Evolutionary conservation across 495 filamentous ascomycete species (phyloP).

Genomic region (Xylaria bambusicola): DNA sequence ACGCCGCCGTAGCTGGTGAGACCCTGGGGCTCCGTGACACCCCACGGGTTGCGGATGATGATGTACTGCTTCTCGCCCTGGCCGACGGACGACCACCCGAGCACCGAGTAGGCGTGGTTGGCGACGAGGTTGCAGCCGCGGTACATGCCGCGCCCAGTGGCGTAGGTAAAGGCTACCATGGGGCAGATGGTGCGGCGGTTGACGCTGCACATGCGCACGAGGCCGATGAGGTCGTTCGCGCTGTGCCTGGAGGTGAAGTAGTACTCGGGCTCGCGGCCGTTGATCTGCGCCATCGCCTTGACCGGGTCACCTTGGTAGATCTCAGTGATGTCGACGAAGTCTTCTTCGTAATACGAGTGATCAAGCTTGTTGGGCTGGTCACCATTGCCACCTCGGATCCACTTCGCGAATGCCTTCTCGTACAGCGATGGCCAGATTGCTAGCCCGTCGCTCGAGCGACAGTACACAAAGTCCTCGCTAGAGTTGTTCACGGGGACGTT

Average conservation of each 20-base stretch:
- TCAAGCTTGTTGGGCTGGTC: background rate
- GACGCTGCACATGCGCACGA: conserved; percentile 35
- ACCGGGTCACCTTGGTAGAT: conserved; percentile 38
- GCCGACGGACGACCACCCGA: conserved; percentile 39
- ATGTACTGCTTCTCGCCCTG: conserved; percentile 39
- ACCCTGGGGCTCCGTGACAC: conserved; percentile 36
- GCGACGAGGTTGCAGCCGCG: conserved; percentile 38
- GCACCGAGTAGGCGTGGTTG: conserved; percentile 43
- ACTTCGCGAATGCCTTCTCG: conserved; percentile 46
- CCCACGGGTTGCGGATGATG: conserved; percentile 42
- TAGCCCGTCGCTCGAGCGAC: conserved; percentile 34
- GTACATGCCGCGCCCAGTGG: conserved; percentile 27
- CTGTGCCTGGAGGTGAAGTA: conserved; percentile 31
- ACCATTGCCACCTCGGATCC: conserved; percentile 26
- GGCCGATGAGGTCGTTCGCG: conserved; percentile 28
- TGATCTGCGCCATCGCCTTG: conserved; percentile 42
- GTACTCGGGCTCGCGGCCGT: conserved; percentile 34
- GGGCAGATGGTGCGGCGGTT: conserved; percentile 39
- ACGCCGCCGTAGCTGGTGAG: conserved; percentile 33
- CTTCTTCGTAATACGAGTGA: conserved; percentile 3
- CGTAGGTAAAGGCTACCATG: conserved; percentile 35
- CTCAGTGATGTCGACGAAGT: conserved; percentile 36
- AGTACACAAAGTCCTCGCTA: conserved; percentile 38
- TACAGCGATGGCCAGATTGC: conserved; percentile 43
- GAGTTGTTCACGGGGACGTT: conserved; percentile 40